Evolutionary conservation across 164 flowering plant genomes (phyloP).

Genomic region (Liriodendron chinense): DNA sequence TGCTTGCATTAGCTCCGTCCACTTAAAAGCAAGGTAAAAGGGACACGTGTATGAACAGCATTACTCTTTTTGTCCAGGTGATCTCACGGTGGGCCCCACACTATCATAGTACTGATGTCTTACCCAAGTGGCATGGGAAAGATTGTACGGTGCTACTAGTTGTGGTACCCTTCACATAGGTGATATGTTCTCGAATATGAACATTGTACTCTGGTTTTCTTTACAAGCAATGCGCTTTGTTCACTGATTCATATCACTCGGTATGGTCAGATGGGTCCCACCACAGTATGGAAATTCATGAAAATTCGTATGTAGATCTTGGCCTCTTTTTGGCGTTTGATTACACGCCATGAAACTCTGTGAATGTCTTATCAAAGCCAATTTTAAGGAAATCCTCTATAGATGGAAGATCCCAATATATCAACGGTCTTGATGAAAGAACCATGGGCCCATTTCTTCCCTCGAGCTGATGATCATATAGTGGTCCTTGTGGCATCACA

Average conservation of each 20-base stretch:
- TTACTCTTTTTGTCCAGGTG: too few relatives aligned
- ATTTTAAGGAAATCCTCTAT: background rate
- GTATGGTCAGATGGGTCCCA: background rate
- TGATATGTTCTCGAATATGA: background rate
- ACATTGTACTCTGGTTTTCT: background rate
- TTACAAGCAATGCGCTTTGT: background rate
- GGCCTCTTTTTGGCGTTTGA: background rate
- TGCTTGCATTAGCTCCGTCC: too few relatives aligned
- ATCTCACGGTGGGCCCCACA: too few relatives aligned
- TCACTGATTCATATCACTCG: background rate
- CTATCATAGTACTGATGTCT: background rate
- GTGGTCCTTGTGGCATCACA: too few relatives aligned
- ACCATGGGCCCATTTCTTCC: background rate
- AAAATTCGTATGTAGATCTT: background rate
- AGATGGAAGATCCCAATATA: background rate
- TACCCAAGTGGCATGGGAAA: background rate
- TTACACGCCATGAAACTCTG: background rate
- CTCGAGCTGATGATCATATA: too few relatives aligned
- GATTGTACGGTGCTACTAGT: background rate
- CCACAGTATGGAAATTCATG: background rate
- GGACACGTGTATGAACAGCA: too few relatives aligned
- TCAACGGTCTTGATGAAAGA: background rate
- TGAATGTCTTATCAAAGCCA: background rate
- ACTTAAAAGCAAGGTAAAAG: too few relatives aligned
- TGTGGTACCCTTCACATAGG: background rate